A percentile compares a stretch with the other conserved stretches of the same genome.
Evolutionary conservation across 768 basidiomycete genomes (phyloP).

Genomic region (Phanerodontia chrysosporium): DNA sequence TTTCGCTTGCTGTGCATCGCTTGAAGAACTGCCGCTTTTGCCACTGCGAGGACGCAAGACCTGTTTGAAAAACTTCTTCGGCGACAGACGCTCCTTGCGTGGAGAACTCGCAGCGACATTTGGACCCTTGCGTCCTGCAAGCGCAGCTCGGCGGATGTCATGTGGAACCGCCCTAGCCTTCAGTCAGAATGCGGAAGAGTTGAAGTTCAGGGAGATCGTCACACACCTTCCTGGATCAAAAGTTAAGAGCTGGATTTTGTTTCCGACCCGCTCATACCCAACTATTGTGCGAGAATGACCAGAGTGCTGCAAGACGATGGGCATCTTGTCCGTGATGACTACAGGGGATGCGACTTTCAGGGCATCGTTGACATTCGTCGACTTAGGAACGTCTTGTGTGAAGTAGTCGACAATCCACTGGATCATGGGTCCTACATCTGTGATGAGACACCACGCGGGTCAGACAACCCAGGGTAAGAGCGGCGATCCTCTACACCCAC

Average conservation of each 20-base stretch:
- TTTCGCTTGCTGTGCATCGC: constrained; percentile 10
- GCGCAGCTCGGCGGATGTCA: constrained; percentile 9
- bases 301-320: constrained; percentile 75
- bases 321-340: constrained; percentile 60
- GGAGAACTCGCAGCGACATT: background rate
- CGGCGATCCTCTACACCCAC: constrained; percentile 26
- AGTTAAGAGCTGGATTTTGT: constrained; percentile 57
- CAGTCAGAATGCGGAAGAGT: no score
- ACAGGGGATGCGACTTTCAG: constrained; percentile 51
- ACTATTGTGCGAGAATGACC: constrained; percentile 88
- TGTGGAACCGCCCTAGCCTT: constrained; percentile 19
- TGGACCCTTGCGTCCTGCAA: constrained; percentile 1
- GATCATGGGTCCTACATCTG: constrained; percentile 35
- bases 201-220: background rate
- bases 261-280: constrained; percentile 70
- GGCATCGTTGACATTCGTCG: constrained; percentile 43
- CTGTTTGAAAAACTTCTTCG: constrained; percentile 3
- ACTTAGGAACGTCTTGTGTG: constrained; percentile 24
- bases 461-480: background rate
- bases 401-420: constrained; percentile 82
- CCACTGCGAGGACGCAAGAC: background rate
- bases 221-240: constrained; percentile 77
- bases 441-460: background rate
- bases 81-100: constrained; percentile 1
- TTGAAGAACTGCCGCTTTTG: background rate